Evolutionary conservation across 1,284 basidiomycete genomes (phyloP), one percentile per base, ranked within the genome.

Genomic region (Trichosporon coremiiforme): DNA sequence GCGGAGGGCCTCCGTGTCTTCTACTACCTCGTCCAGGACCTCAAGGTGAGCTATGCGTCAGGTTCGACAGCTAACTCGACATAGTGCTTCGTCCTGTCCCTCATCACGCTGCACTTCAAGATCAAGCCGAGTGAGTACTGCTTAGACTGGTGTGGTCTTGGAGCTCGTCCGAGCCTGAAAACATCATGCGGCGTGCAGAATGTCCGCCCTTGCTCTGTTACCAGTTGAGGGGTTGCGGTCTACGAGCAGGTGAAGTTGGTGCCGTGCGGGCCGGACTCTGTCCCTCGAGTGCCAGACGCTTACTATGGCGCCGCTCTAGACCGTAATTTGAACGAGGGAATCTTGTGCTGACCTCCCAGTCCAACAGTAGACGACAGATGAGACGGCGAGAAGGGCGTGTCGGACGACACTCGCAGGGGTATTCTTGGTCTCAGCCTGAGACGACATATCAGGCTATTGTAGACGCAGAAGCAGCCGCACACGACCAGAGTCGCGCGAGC

Each of bases 71-170:
- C 10, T 38, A 38, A 38, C 36, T 38, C 36, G 10, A 7, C 36
- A 10, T 10, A 38, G 95, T 98, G 95, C 84, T 88, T 98, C 74
- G 95, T 98, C 76, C 98, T 98, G 85, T 97, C 95, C 20, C 88
- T 99, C 74, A 98, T 98, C 82, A 94, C 93, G 13, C 88, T 98
- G 57, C 95, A 99, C 86, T 98, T 98, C 90, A 98, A 98, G 86
- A 98, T 99, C 88, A 98, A 99, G 87, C 96, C 96, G 20, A 97
- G 84, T 85, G 72, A 78, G 83, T 79, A 1, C 12, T 2, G 15
- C 4, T 15, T n/a, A n/a, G n/a, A n/a, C n/a, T n/a, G n/a, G n/a
- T n/a, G n/a, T n/a, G n/a, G n/a, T n/a, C n/a, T n/a, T n/a, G n/a
- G n/a, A n/a, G n/a, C n/a, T n/a, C n/a, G n/a, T n/a, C n/a, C n/a